Evolutionary conservation across 148 eudicot species (phyloP), one percentile per base, ranked within the genome.

Genomic region (Nyssa sinensis): DNA sequence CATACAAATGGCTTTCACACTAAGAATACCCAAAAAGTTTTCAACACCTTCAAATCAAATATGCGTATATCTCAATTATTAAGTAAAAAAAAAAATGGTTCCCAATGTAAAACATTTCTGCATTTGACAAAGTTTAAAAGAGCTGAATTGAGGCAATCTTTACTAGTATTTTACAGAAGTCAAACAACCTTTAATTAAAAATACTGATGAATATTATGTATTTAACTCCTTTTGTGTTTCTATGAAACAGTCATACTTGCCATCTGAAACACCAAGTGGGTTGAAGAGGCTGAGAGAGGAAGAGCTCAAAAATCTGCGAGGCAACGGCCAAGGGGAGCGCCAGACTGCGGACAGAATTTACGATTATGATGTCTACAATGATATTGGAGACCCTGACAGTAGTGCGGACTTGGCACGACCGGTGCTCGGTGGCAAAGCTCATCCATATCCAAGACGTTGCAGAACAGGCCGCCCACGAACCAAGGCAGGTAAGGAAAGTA

Each of bases 331-430:
- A 30, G 92, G 90, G 21, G 85, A 88, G 57, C 79, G 92, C 17
- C 75, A 91, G 75, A 68, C 21, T 14, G 58, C 30, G 19, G 94
- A 93, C 1, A 85, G 98, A 66, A 87, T 93, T 14, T 93, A 91
- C 27, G 96, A 93, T 57, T 93, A 91, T 47, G 98, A 93, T 62
- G 88, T 88, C 2, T 93, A 93, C 73, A 91, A 90, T 31, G 98
- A 93, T 65, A 79, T 93, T 4, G 98, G 96, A 0, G 74, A 89
- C 21, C 91, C 94, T 0, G 94, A 89, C 67, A 77, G 13, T 0
- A 25, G 75, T 21, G 70, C 49, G 2, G 70, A 85, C 3, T 34
- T 80, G 60, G 77, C 76, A 1, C 77, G 98, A n/a, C 98, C 98
- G 0, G 88, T 84, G 11, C 88, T 89, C 23, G 93, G 97, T 28